Evolutionary conservation across 352 stramenopile species (phyloP), one percentile per base, ranked within the genome.

Genomic region (Globisporangium spiculum): DNA sequence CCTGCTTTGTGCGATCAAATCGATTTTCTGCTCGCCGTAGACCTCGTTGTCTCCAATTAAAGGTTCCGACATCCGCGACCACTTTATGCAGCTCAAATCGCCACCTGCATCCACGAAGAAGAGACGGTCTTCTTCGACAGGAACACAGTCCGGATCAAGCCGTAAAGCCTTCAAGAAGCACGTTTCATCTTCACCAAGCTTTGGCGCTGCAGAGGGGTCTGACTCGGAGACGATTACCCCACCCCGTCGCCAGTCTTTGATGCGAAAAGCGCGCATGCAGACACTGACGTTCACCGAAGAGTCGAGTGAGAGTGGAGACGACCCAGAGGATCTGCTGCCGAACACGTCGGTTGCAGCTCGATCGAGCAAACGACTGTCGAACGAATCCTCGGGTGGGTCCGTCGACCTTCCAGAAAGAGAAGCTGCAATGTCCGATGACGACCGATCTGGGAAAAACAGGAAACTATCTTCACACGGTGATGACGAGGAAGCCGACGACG

Each of bases 31-130:
- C 57, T 20, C 18, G n/a, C 2, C 10, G 5, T 65, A 94, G 86
- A 78, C 76, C 1, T 91, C 78, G 8, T 57, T 94, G 48, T 94
- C 86, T 10, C 86, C 86, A 0, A 94, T 94, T 65, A 92, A 90
- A n/a, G 73, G 78, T 1, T 78, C 75, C 6, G 82, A 81, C 32
- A 79, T 80, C 36, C 63, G 74, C 9, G 68, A 75, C 4, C 80
- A 86, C 60, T 92, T 91, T 48, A 79, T 92, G 68, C 80, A 75
- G 61, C 72, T 93, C 22, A 79, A 76, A 59, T 90, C 85, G 50
- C 79, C 80, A n/a, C 77, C 78, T 54, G 67, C 69, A 26, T 93
- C 82, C 3, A 53, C 81, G 26, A 93, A 91, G 68, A 75, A 76
- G 16, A 78, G 81, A 46, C 65, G 71, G 0, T 26, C 16, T 18